Percentiles rank a stretch among this genome's conserved stretches.
These are phyloP conservation scores for Brassica nigra DNA, from an alignment of 345 rosid genomes.

Conservation along the genomic window DNA sequence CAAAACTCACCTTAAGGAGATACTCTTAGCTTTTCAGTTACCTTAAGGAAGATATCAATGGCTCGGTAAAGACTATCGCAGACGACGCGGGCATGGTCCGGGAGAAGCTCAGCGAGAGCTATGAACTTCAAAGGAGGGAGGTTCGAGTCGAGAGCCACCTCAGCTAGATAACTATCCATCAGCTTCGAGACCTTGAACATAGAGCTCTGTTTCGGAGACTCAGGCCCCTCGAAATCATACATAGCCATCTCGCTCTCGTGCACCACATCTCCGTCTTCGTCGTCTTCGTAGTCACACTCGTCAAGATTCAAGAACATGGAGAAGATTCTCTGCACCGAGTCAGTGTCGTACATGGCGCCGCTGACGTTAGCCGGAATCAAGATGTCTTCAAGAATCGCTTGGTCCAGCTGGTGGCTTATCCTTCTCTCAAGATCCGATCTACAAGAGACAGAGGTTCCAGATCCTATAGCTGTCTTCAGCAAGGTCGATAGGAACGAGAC, in stretches of 20 bases:
- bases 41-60: conserved; percentile 87
- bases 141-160: conserved; percentile 81
- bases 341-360: conserved; percentile 71
- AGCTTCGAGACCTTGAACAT: conserved; percentile 89
- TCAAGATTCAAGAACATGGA: conserved; percentile 85
- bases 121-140: conserved; percentile 72
- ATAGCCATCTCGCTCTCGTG: conserved; percentile 72
- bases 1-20: neutral
- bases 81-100: conserved; percentile 82
- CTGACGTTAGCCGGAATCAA: conserved; percentile 59
- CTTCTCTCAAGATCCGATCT: conserved; percentile 88
- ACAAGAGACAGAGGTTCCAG: conserved; percentile 67
- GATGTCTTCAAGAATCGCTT: conserved; percentile 92
- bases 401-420: conserved; percentile 89
- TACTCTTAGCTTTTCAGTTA: conserved; percentile 25
- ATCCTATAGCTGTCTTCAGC: conserved; percentile 73
- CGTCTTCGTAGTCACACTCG: conserved; percentile 61
- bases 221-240: conserved; percentile 85
- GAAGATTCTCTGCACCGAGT: conserved; percentile 77
- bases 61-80: conserved; percentile 93
- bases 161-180: conserved; percentile 80
- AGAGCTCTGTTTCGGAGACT: conserved; percentile 95
- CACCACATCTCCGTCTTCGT: conserved; percentile 54
- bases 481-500: conserved; percentile 88
- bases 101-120: conserved; percentile 84